Evolutionary conservation across 2,329 filamentous ascomycete species (phyloP), one percentile per base, ranked within the genome.

Genomic region (Scedosporium apiospermum): DNA sequence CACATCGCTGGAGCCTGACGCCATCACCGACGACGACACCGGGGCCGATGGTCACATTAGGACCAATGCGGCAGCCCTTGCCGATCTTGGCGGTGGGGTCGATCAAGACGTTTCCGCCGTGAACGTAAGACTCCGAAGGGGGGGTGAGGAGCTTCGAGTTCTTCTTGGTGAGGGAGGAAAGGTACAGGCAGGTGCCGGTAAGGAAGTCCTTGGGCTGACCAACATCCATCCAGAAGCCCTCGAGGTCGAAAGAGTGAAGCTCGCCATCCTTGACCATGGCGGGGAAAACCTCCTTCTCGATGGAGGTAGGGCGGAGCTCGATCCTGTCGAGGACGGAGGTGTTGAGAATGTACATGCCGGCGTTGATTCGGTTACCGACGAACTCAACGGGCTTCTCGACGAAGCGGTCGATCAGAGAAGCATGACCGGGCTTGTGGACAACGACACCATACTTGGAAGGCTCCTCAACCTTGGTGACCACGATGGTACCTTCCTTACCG

Each of bases 351-450:
- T 98, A 98, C 78, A 98, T 91, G 78, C 95, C 95, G 69, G 93
- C 95, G 72, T 98, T 98, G 84, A 98, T 98, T 68, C 93, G 90
- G 85, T 98, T 98, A 71, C 93, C 93, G 64, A 98, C 93, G 73
- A 97, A 98, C 79, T 98, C 91, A 74, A 98, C 91, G 44, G 93
- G 93, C 84, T 99, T 99, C 86, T 99, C 93, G 69, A 99, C 95
- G 80, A 99, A 99, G 69, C 95, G 92, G 78, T 99, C 95, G 76
- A 99, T 98, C 73, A 90, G 87, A 57, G 91, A 91, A 62, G 90
- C 79, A 78, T 96, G 91, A 76, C 88, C 90, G 66, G 92, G 91
- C 82, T 96, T 95, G 87, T 98, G 93, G 34, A 99, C 95, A 63
- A 99, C 88, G 69, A 99, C 93, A 85, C 93, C 93, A 76, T 98